These are phyloP conservation scores for Rhodofomes roseus DNA, from an alignment of 1,284 basidiomycete species.

Conservation along the genomic window DNA sequence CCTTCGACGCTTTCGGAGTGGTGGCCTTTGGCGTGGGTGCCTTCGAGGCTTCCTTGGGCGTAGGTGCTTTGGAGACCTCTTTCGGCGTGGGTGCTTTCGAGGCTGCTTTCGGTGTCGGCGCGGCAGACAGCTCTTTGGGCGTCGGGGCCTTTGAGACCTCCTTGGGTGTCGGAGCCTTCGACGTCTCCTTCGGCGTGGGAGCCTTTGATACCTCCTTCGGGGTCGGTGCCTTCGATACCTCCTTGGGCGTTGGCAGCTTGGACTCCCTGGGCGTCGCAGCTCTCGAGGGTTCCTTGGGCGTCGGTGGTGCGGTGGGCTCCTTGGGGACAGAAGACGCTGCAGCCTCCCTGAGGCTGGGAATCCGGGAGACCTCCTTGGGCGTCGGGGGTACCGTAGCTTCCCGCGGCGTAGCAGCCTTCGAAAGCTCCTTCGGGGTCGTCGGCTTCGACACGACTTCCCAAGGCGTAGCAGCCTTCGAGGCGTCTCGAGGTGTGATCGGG, in stretches of 20 bases:
- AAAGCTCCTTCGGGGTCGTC: constrained; percentile 14
- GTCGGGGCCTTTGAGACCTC: constrained; percentile 18
- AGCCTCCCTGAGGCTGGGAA: constrained; percentile 9
- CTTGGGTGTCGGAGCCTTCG: constrained; percentile 9
- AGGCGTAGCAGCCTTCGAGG: constrained; percentile 14
- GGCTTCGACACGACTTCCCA: constrained; percentile 7
- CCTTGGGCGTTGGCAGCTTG: constrained; percentile 2
- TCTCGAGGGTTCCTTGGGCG: constrained; percentile 7
- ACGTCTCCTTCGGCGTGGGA: constrained; percentile 6
- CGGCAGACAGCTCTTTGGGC: constrained; percentile 15
- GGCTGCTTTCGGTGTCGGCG: constrained; percentile 13
- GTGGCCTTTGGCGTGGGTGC: constrained; percentile 17
- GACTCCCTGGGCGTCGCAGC: constrained; percentile 3
- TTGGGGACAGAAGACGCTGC: constrained; percentile 9
- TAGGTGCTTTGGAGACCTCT: constrained; percentile 16
- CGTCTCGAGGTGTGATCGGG: constrained; percentile 17
- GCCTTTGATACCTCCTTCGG: constrained; percentile 16
- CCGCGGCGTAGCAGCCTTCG: constrained; percentile 14
- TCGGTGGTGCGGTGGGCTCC: neutral
- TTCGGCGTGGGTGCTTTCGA: constrained; percentile 21
- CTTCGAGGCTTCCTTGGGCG: constrained; percentile 19
- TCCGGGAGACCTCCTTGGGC: constrained; percentile 11
- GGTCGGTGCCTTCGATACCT: constrained; percentile 11
- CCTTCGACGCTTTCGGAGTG: constrained; percentile 15
- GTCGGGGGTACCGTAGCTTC: constrained; percentile 3